Conservation (phyloP, 768 basidiomycete species). For the Collybia sordida region DNA sequence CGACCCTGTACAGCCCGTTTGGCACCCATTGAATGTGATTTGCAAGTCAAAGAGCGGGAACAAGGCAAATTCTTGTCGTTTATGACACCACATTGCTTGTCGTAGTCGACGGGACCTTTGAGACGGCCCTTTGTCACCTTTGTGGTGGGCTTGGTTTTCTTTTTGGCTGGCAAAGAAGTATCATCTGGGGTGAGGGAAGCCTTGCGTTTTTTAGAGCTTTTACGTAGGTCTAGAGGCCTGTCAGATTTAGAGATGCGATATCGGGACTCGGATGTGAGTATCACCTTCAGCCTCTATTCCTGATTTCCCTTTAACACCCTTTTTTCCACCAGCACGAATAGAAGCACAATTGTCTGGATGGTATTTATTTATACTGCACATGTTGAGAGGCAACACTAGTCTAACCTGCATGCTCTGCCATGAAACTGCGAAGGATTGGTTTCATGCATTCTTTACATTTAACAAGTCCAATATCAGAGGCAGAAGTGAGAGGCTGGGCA, state of each 20-base stretch:
- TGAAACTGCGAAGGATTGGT: constrained; percentile 73
- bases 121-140: constrained; percentile 78
- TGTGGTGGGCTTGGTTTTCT: constrained; percentile 68
- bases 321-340: constrained; percentile 53
- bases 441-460: constrained; percentile 83
- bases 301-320: constrained; percentile 54
- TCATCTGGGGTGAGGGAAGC: constrained; percentile 72
- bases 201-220: constrained; percentile 75
- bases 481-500: constrained; percentile 65
- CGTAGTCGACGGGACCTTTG: constrained; percentile 87
- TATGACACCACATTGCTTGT: constrained; percentile 95
- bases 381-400: neutral
- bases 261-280: constrained; percentile 3
- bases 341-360: constrained; percentile 58
- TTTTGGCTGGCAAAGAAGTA: constrained; percentile 65
- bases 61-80: constrained; percentile 94
- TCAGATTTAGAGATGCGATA: constrained; percentile 8
- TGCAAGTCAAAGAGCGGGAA: constrained; percentile 94
- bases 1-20: constrained; percentile 92
- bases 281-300: constrained; percentile 43
- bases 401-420: constrained; percentile 74
- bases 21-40: constrained; percentile 96
- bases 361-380: constrained; percentile 3
- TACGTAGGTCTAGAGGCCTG: constrained; percentile 32
- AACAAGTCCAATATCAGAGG: constrained; percentile 59